phyloP scores from a whole-genome alignment of 768 basidiomycete genomes.

The Hygrophorus pudorinus region DNA sequence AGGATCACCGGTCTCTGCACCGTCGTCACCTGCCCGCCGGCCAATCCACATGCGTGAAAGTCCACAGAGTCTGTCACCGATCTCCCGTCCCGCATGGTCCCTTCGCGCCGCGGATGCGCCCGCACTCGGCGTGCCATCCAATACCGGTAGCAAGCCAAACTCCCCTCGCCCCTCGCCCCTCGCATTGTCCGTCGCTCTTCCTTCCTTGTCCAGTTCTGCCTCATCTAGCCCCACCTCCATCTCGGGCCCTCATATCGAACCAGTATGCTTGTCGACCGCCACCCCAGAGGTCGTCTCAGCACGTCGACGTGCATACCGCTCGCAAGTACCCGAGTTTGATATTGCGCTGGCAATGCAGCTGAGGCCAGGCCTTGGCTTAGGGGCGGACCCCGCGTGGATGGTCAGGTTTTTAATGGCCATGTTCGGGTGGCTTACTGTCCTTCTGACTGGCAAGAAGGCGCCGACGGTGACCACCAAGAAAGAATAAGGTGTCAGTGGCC shows the following conservation, averaged over 20 bases:
- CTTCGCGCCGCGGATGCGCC: constrained; percentile 33
- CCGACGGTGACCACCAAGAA: background rate
- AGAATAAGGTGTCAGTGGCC: too few relatives aligned
- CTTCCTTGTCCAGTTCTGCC: background rate
- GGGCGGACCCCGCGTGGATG: constrained; percentile 72
- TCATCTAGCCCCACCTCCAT: background rate
- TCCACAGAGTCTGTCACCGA: background rate
- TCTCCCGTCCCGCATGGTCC: constrained; percentile 26
- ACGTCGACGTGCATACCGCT: constrained; percentile 26
- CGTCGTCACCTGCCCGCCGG: background rate
- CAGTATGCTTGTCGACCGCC: constrained; percentile 4
- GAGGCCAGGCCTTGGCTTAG: constrained; percentile 57
- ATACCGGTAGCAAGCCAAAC: background rate
- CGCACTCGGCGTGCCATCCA: constrained; percentile 24
- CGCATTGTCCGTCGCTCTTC: background rate
- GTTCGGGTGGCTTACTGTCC: constrained; percentile 68
- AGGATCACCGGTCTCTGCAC: background rate
- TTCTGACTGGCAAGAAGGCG: constrained; percentile 11
- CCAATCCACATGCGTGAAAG: background rate
- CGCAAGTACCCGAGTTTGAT: constrained; percentile 27
- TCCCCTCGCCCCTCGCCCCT: background rate
- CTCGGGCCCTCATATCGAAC: background rate
- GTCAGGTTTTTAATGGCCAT: constrained; percentile 71
- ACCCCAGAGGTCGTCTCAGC: constrained; percentile 13
- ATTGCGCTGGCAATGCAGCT: constrained; percentile 73